Base-by-base conservation (phyloP, 75 land plant genomes). In the Picea glauca region DNA sequence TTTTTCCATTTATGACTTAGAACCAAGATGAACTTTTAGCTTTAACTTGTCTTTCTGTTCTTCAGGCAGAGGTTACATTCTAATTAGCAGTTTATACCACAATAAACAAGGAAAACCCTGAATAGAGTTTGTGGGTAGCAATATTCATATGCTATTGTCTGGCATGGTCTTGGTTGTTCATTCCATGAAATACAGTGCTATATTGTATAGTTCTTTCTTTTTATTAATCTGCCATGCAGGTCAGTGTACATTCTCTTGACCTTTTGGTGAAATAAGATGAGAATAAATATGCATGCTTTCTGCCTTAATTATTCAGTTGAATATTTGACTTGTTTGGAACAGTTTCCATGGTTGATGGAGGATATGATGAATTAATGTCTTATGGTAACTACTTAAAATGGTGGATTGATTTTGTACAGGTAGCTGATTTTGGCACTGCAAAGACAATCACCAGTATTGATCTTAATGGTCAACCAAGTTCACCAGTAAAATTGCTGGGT, bases 401-500 rank as follows among this genome's bases (percentile, higher is more conserved):
- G n/a, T 70, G 54, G 21, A 70, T 70, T 40, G 40, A 66, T 20
- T 70, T 20, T 70, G 43, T 70, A 60, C 85, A 82, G 84, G 83
- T 90, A 12, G 87, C 93, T 72, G 98, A 96, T 78, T 90, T 96
- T 82, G 98, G 98, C 60, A 90, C 93, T 92, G 98, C 94, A 20
- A 96, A 87, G 68, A 78, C 86, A 58, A 72, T 92, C 15, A 80
- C 76, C 46, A 80, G 80, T 81, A 91, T 87, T 85, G 92, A 88
- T 65, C 14, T 80, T 59, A 76, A 88, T 13, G 91, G 88, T 57
- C 85, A 86, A 76, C 77, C 86, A 54, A 90, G 78, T 82, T 96
- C 90, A 74, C 96, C 90, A 57, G 91, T 90, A 43, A 80, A 87
- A 78, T 88, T 93, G 90, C 84, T 90, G 63, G 96, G 98, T 15